Conservation (phyloP, 1,284 basidiomycete genomes). For the Wallemia mellicola region DNA sequence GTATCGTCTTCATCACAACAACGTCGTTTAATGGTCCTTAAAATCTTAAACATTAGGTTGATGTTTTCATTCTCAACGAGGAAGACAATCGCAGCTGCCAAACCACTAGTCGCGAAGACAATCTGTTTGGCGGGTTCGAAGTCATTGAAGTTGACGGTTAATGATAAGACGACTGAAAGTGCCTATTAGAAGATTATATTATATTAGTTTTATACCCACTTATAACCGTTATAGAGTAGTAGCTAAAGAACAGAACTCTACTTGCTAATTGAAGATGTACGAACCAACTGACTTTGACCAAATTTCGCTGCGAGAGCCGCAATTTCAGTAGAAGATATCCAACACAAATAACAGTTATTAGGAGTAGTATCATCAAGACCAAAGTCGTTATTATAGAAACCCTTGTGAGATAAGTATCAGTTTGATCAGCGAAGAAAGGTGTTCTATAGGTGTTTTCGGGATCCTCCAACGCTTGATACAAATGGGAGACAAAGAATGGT, state of each 20-base stretch:
- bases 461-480: neutral
- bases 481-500: neutral
- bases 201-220: neutral
- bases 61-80: neutral
- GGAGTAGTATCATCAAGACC: neutral
- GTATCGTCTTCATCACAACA: no score
- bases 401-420: neutral
- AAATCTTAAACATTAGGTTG: neutral
- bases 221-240: neutral
- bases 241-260: neutral
- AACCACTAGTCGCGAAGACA: neutral
- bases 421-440: neutral
- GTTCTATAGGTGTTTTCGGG: neutral
- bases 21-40: no score
- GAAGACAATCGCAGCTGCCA: neutral
- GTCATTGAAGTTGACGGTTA: neutral
- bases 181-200: neutral
- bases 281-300: neutral
- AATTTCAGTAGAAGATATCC: neutral
- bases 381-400: neutral
- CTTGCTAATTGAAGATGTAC: neutral
- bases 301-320: neutral
- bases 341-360: neutral
- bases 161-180: neutral
- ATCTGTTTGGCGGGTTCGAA: neutral